phyloP scores from a whole-genome alignment of 306 rosid genomes.

The Cajanus cajan region DNA sequence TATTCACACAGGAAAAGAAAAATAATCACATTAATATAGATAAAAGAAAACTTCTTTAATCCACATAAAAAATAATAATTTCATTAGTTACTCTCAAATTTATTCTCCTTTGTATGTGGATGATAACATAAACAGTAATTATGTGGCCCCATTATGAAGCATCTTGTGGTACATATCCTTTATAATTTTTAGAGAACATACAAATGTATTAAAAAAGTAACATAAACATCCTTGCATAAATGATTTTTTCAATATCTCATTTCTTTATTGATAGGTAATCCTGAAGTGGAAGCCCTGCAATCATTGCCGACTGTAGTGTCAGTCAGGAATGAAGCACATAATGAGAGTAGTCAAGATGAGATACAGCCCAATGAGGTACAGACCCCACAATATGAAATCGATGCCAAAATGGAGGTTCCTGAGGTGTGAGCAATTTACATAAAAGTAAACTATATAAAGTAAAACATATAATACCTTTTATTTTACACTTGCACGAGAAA shows the following conservation, averaged over 20 bases:
- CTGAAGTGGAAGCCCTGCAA: neutral
- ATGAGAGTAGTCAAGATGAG: neutral
- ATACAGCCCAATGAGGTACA: neutral
- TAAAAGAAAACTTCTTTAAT: neutral
- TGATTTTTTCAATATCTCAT: neutral
- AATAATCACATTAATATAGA: neutral
- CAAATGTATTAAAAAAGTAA: neutral
- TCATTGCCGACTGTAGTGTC: neutral
- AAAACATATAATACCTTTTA: neutral
- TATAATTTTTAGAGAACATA: neutral
- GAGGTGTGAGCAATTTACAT: conserved; percentile 27
- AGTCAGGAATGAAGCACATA: neutral
- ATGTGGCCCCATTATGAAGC: neutral
- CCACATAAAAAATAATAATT: neutral
- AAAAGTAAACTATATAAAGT: neutral
- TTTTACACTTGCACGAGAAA: neutral
- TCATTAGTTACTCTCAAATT: neutral
- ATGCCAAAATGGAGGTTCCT: neutral
- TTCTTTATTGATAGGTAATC: neutral
- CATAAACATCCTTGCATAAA: neutral
- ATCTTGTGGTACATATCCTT: too few relatives aligned
- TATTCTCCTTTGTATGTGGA: neutral
- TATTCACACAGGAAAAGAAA: neutral
- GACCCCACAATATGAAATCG: neutral
- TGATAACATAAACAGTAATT: neutral